Percentiles rank a stretch among this genome's conserved stretches.
Evolutionary conservation across 75 land plant species (phyloP).

Genomic region (Picea sitchensis): DNA sequence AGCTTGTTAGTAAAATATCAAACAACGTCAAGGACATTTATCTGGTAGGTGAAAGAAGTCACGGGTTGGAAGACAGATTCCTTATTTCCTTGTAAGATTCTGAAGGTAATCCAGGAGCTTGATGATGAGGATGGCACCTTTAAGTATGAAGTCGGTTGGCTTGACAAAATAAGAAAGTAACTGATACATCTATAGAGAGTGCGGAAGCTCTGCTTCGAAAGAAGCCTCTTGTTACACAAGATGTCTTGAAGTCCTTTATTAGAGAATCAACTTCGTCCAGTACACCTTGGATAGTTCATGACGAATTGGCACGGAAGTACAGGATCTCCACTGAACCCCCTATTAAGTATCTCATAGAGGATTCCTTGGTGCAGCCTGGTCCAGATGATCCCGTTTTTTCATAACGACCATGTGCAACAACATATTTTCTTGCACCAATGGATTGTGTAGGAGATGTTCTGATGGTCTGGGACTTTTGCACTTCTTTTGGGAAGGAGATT

Average conservation of each 20-base stretch:
- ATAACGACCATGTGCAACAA: conserved; percentile 46
- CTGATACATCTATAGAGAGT: conserved; percentile 16
- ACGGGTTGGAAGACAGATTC: conserved; percentile 16
- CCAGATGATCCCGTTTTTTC: conserved; percentile 53
- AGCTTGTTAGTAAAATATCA: conserved; percentile 31
- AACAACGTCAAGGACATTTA: conserved; percentile 32
- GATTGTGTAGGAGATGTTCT: conserved; percentile 77
- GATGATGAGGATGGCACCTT: conserved; percentile 12
- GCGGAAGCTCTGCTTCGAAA: conserved; percentile 51
- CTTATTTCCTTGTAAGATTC: conserved; percentile 21
- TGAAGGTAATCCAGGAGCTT: conserved; percentile 27
- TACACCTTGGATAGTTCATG: conserved; percentile 73
- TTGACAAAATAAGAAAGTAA: conserved; percentile 28
- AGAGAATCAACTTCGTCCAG: conserved; percentile 66
- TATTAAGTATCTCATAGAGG: conserved; percentile 88
- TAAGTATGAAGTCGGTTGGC: conserved; percentile 39
- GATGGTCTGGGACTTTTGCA: conserved; percentile 91
- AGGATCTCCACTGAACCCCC: conserved; percentile 46
- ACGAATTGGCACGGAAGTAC: conserved; percentile 59
- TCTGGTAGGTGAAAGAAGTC: conserved; percentile 39
- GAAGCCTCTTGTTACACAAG: conserved; percentile 66
- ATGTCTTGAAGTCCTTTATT: conserved; percentile 66
- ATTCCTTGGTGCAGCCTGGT: conserved; percentile 56
- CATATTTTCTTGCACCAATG: conserved; percentile 72
- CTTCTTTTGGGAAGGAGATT: conserved; percentile 60